These are phyloP conservation scores for Abortiporus biennis DNA, from an alignment of 1,284 basidiomycete genomes.

Conservation along the genomic window DNA sequence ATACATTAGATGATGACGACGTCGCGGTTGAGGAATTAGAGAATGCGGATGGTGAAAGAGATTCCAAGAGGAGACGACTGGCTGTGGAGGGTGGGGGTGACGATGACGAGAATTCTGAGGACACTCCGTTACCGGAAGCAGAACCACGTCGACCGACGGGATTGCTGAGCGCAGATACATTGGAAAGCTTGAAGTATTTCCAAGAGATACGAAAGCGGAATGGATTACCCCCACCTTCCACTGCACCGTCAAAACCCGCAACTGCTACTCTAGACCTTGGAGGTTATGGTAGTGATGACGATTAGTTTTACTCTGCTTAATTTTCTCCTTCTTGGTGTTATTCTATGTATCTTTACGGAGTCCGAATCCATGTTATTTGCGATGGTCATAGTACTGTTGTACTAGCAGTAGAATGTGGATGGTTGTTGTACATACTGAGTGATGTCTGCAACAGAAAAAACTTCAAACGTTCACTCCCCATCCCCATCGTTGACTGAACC, in stretches of 20 bases:
- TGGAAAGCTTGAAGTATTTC: conserved; percentile 85
- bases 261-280: conserved; percentile 44
- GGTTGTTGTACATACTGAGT: too few species aligned
- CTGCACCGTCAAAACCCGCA: conserved; percentile 26
- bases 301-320: conserved; percentile 41
- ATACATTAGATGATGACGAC: conserved; percentile 40
- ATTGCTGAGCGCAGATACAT: conserved; percentile 70
- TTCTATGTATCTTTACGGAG: not conserved
- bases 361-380: too few species aligned
- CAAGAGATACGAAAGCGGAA: conserved; percentile 69
- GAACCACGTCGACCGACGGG: conserved; percentile 35
- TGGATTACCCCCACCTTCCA: conserved; percentile 23
- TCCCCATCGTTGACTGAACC: too few species aligned
- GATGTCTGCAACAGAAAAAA: too few species aligned
- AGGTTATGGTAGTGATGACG: conserved; percentile 77
- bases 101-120: conserved; percentile 30
- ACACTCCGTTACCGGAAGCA: conserved; percentile 20
- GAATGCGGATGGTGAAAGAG: conserved; percentile 25
- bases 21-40: conserved; percentile 22
- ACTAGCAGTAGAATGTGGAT: too few species aligned
- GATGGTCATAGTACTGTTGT: too few species aligned
- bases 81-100: conserved; percentile 22
- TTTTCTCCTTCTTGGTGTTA: too few species aligned
- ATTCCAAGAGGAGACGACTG: conserved; percentile 27
- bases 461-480: too few species aligned